Base-by-base conservation (phyloP, 306 rosid species). In the Vigna hirtella region DNA sequence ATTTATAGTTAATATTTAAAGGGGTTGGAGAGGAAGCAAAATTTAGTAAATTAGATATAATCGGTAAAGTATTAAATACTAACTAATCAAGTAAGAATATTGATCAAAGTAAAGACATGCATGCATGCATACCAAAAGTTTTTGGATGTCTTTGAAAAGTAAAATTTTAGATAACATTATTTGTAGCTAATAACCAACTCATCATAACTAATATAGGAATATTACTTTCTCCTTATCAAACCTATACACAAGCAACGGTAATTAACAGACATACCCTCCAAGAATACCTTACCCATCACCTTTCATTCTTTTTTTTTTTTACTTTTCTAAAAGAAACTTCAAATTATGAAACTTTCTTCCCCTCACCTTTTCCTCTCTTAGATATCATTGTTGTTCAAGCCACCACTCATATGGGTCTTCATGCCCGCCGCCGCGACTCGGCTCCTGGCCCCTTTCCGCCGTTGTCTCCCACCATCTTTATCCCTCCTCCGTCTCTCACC, bases 351-450 rank as follows among this genome's bases (percentile, higher is more conserved):
- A 40, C 12, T 13, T 22, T 17, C 14, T 47, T 67, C 75, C 15
- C 18, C 38, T 34, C 43, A 3, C 53, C 30, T 32, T 32, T 51
- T 40, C 26, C n/a, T 2, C 52, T 74, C 70, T 87, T 81, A 30
- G 3, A 53, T n/a, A 9, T 14, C 7, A 10, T 45, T 12, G 5
- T 45, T 12, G 50, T 12, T 12, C 15, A 11, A 15, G 15, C 36
- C 36, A 13, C 78, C 66, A 79, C 78, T 6, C 66, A 15, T 65
- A 72, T 72, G 79, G 73, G 30, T 66, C 49, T 63, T 1, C 77
- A 79, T 10, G 17, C 59, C 28, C 83, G 83, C 74, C 79, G 83
- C 30, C 74, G 49, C 30, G 79, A 52, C 4, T 64, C 79, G 20
- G 67, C 74, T 9, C 61, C 74, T 1, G 67, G 67, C 14, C 24